Evolutionary conservation across 2,329 filamentous ascomycete species (phyloP), one percentile per base, ranked within the genome.

Genomic region (Orbilia ellipsospora): DNA sequence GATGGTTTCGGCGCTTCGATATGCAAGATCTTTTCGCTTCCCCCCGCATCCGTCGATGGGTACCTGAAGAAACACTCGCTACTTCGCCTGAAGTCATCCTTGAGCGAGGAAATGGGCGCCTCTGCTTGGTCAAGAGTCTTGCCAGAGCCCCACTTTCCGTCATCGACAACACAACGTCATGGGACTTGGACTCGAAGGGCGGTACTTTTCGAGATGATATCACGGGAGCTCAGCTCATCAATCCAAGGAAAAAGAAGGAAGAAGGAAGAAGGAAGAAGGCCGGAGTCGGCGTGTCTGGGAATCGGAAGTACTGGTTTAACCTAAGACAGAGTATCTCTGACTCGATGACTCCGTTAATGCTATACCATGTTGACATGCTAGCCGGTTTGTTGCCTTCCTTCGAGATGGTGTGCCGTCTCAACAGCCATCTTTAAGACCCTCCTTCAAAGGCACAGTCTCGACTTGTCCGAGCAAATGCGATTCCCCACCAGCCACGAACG

Each of bases 111-210:
- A 36, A 36, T 10, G 31, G 23, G 31, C 40, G 63, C 20, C 12
- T 56, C 15, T 28, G 44, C 26, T 20, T 36, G 31, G 31, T 36
- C 31, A 36, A 10, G 31, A 36, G 31, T 36, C 2, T 36, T 36
- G 8, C 31, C 31, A 36, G 31, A 65, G 72, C 51, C 64, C 72
- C 72, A 69, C 72, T 55, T 31, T 75, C 44, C 52, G 51, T 66
- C 64, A 61, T 68, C 51, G 40, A 62, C 55, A 69, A 62, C 64
- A 68, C 72, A 75, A 72, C 72, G 72, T 75, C 72, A 75, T 75
- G 72, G 64, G 72, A 26, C 56, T 51, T 28, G 44, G 54, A 31
- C 45, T 12, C n/a, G 20, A 28, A 60, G 7, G 57, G 56, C 50
- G 40, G 57, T 42, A 44, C 51, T 42, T 40, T 26, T 20, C 26